These are phyloP conservation scores for Paralagenidium karlingii DNA, from an alignment of 352 stramenopile genomes.

Conservation along the genomic window DNA sequence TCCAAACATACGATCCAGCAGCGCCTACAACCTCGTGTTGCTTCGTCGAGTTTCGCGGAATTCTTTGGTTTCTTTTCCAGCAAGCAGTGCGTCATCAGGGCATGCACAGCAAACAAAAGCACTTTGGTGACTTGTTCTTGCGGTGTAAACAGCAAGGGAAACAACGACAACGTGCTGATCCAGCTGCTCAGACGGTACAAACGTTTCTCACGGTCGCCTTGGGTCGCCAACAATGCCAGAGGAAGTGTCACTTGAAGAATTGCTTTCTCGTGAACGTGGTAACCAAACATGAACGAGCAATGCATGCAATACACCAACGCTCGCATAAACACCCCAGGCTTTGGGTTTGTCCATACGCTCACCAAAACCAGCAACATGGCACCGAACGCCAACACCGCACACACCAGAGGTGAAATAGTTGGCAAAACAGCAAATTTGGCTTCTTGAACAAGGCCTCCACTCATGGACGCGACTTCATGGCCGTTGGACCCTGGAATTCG, in stretches of 20 bases:
- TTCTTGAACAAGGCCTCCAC: conserved; percentile 70
- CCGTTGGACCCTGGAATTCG: conserved; percentile 15
- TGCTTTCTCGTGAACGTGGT: conserved; percentile 99
- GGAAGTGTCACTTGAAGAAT: conserved; percentile 86
- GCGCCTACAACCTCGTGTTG: no score
- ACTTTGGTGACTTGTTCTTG: conserved; percentile 65
- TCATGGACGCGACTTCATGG: conserved; percentile 48
- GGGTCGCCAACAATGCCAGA: conserved; percentile 46
- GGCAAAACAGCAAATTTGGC: conserved; percentile 70
- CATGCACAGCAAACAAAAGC: conserved; percentile 48
- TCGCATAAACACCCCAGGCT: conserved; percentile 68
- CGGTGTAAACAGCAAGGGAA: conserved; percentile 74
- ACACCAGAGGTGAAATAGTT: conserved; percentile 46
- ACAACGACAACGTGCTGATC: conserved; percentile 63
- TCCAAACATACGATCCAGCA: conserved; percentile 32
- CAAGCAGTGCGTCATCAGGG: conserved; percentile 40
- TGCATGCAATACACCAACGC: conserved; percentile 85
- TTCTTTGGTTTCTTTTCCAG: conserved; percentile 56
- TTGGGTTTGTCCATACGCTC: conserved; percentile 62
- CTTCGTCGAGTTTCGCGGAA: conserved; percentile 42
- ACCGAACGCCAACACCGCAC: conserved; percentile 63
- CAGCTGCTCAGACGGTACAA: conserved; percentile 66
- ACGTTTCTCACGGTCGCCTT: conserved; percentile 73
- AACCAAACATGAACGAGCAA: conserved; percentile 94
- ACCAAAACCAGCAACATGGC: conserved; percentile 64